phyloP scores from a whole-genome alignment of 78 protist species.

The Paratrimastix pyriformis region DNA sequence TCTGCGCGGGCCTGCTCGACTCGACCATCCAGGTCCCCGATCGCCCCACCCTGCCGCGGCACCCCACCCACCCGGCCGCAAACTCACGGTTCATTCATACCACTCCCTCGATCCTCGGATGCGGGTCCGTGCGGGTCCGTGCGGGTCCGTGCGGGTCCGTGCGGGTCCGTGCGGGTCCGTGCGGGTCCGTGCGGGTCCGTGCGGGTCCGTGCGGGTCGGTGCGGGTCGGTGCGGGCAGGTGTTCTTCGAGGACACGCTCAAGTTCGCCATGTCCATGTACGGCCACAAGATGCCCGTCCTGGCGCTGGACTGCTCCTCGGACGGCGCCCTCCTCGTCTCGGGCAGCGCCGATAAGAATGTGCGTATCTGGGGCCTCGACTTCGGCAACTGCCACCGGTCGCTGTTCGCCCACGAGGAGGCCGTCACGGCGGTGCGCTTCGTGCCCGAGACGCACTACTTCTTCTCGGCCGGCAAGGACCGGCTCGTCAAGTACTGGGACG shows the following conservation, averaged over 20 bases:
- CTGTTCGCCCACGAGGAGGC: constrained; percentile 81
- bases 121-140: too few species aligned
- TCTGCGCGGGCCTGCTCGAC: constrained; percentile 80
- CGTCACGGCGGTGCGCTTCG: constrained; percentile 61
- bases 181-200: too few species aligned
- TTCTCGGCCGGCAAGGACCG: constrained; percentile 64
- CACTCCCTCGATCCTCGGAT: too few species aligned
- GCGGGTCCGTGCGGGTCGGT: too few species aligned
- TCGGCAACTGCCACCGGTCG: constrained; percentile 79
- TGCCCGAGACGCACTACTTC: constrained; percentile 78
- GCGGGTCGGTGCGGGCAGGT: background rate
- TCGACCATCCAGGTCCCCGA: constrained; percentile 66
- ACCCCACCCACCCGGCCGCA: too few species aligned
- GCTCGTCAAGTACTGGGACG: constrained; percentile 17
- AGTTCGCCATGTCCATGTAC: constrained; percentile 78
- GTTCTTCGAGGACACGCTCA: constrained; percentile 66
- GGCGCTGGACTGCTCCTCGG: constrained; percentile 62
- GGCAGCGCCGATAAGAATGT: constrained; percentile 89
- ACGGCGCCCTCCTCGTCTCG: constrained; percentile 64
- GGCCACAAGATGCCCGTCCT: constrained; percentile 94
- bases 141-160: too few species aligned
- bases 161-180: too few species aligned
- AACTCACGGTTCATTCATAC: too few species aligned
- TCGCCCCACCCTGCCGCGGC: too few species aligned
- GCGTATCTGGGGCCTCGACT: constrained; percentile 87